Evolutionary conservation across 129 eudicot species (phyloP).

Genomic region (Flaveria sonorensis): DNA sequence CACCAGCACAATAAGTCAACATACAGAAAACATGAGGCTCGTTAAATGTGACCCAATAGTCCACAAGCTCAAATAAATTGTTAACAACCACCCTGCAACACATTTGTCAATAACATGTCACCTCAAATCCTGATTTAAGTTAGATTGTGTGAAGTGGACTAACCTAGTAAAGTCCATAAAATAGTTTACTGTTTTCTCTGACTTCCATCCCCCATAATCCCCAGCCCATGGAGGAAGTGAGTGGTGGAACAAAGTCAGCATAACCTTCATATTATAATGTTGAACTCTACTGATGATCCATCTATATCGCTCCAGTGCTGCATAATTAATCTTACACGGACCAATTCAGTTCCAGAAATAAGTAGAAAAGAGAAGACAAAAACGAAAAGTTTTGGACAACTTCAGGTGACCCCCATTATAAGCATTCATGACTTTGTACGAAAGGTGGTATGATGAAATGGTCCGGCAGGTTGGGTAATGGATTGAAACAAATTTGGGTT

Average conservation of each 20-base stretch:
- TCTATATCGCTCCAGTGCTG: conserved; percentile 92
- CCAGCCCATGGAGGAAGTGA: conserved; percentile 99
- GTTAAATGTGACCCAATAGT: conserved; percentile 96
- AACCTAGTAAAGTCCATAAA: conserved; percentile 97
- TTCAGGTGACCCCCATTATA: conserved; percentile 12
- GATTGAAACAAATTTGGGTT: neutral
- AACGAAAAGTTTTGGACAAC: neutral
- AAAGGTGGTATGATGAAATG: neutral
- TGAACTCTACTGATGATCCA: conserved; percentile 87
- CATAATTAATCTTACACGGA: conserved; percentile 71
- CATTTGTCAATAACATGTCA: neutral
- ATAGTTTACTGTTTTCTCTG: conserved; percentile 85
- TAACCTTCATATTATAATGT: conserved; percentile 93
- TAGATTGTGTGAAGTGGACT: neutral
- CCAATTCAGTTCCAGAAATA: conserved; percentile 19
- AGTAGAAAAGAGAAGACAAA: neutral
- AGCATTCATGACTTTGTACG: neutral
- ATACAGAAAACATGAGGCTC: conserved; percentile 94
- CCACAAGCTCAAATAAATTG: conserved; percentile 72
- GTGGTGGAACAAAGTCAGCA: conserved; percentile 97
- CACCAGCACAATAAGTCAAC: conserved; percentile 94
- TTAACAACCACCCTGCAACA: conserved; percentile 88
- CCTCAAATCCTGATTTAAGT: conserved; percentile 3
- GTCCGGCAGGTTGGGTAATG: neutral
- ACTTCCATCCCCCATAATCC: conserved; percentile 96